These are phyloP conservation scores for Mimosa pudica DNA, from an alignment of 306 rosid species.

Conservation along the genomic window DNA sequence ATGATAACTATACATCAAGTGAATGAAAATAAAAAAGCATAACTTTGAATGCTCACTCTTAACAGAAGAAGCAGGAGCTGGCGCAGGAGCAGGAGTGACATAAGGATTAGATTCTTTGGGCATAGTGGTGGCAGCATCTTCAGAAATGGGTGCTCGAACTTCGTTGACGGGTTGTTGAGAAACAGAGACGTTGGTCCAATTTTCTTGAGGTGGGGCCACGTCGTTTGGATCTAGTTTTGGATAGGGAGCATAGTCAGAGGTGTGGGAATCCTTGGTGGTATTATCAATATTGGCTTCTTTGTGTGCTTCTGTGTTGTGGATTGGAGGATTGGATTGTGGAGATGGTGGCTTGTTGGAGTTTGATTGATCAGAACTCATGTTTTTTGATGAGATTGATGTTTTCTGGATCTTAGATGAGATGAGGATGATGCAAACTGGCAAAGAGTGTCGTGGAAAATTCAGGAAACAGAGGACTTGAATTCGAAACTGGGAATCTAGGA, in stretches of 20 bases:
- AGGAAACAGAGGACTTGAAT: not conserved
- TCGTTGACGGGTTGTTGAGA: constrained; percentile 35
- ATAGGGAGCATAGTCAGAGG: constrained; percentile 57
- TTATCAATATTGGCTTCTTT: not conserved
- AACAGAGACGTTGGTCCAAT: constrained; percentile 15
- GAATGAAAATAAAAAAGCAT: too few relatives aligned
- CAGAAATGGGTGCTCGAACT: constrained; percentile 47
- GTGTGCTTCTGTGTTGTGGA: too few relatives aligned
- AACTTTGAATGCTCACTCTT: constrained; percentile 44
- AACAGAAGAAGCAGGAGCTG: constrained; percentile 33
- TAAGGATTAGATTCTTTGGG: constrained; percentile 68
- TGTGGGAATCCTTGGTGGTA: constrained; percentile 10
- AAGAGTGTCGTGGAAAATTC: not conserved
- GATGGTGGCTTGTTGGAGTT: constrained; percentile 35
- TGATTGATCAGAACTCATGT: constrained; percentile 8
- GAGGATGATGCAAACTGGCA: not conserved
- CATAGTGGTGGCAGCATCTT: constrained; percentile 53
- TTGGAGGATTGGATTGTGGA: not conserved
- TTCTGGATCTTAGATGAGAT: not conserved
- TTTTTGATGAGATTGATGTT: not conserved
- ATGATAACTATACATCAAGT: too few relatives aligned
- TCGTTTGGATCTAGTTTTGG: constrained; percentile 61
- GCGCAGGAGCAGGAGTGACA: constrained; percentile 53
- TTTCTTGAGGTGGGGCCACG: constrained; percentile 41
- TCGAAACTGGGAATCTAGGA: not conserved